Evolutionary conservation across 352 stramenopile genomes (phyloP), one percentile per base, ranked within the genome.

Genomic region (Phytopythium oedochilum): DNA sequence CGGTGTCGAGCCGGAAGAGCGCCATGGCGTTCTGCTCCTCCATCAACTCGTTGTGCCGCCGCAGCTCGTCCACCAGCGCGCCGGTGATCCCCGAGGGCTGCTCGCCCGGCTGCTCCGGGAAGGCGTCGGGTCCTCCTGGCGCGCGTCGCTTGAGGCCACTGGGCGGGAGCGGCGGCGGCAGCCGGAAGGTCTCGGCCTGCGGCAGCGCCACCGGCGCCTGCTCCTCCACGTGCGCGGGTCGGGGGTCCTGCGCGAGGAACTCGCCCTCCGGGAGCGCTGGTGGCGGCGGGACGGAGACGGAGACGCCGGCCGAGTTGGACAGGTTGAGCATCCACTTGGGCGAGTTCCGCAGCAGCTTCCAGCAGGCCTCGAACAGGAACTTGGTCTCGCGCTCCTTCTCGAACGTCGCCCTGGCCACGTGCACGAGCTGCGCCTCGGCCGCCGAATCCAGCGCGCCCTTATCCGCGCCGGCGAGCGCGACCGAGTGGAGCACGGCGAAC

Each of bases 21-120:
- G 78, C 60, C 44, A 92, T 86, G 25, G 77, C 67, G 40, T 92
- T 92, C 59, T 86, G 76, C 28, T 92, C 81, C 53, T 89, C 81
- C 25, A 92, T 60, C 28, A 92, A 51, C 31, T 87, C 74, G 31
- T 85, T 89, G 18, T 81, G 73, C 20, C 75, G 73, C 44, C 68
- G 62, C 29, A 92, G 62, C 57, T 88, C 73, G 25, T 80, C 68
- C 18, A 78, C 61, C 44, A 88, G 64, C 14, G 61, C 53, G 18
- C 49, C 66, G 3, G 72, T 69, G 10, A 83, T 29, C 18, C 55
- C 62, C 14, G 61, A 62, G 5, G 75, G 40, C 35, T 78, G 64
- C 11, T 68, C 60, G 10, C 39, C 40, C 0, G 61, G 31, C 34
- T 44, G 35, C 32, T 29, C 14, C 34, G 48, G 8, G 20, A 34